Conservation (phyloP, 23 red algal species). For the Chondrus crispus region DNA sequence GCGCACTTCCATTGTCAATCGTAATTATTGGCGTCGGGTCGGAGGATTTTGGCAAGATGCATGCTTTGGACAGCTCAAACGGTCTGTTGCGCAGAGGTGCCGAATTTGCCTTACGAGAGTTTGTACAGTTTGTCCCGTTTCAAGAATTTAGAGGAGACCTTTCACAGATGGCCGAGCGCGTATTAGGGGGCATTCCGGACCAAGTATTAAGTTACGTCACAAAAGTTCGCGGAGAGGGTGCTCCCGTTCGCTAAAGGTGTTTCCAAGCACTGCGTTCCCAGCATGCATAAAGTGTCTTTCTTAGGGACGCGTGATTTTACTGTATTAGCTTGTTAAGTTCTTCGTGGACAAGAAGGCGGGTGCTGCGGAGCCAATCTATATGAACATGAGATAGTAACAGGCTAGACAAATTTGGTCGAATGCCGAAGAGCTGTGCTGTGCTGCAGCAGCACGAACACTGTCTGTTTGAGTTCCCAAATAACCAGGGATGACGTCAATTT, state of each 20-base stretch:
- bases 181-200: slow-evolving; percentile 56
- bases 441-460: too few relatives aligned
- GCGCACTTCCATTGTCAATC: slow-evolving; percentile 67
- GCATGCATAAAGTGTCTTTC: too few relatives aligned
- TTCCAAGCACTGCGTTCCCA: too few relatives aligned
- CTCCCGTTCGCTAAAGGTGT: slow-evolving; percentile 19
- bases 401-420: too few relatives aligned
- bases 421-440: too few relatives aligned
- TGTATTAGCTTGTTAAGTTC: too few relatives aligned
- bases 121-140: slow-evolving; percentile 88
- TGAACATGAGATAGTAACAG: background rate
- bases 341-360: too few relatives aligned
- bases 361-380: too few relatives aligned
- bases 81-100: slow-evolving; percentile 27
- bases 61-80: slow-evolving; percentile 21
- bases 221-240: slow-evolving; percentile 35
- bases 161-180: slow-evolving; percentile 20
- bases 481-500: too few relatives aligned
- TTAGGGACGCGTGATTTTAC: too few relatives aligned
- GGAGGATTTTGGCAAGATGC: slow-evolving; percentile 78
- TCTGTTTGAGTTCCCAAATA: too few relatives aligned
- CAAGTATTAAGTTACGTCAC: slow-evolving; percentile 49
- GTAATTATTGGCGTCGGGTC: slow-evolving; percentile 79
- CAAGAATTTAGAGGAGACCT: slow-evolving; percentile 66
- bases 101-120: slow-evolving; percentile 47